These are phyloP conservation scores for Zostera marina DNA, from an alignment of 116 monocot species.

Conservation along the genomic window DNA sequence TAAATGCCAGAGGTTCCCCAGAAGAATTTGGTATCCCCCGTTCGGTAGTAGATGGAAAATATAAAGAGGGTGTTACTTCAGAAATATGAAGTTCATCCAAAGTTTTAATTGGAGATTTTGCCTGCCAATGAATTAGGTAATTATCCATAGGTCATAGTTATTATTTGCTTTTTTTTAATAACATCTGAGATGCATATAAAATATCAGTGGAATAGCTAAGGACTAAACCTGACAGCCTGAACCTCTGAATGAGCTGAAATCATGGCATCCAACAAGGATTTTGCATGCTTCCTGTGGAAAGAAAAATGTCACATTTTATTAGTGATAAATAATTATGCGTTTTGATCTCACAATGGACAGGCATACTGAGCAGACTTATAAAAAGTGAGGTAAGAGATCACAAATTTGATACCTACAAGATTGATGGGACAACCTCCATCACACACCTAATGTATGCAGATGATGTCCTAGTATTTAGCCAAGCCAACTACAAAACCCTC, in stretches of 20 bases:
- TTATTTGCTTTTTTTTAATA: neutral
- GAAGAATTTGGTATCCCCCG: constrained; percentile 7
- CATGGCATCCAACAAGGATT: constrained; percentile 65
- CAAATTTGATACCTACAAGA: no score
- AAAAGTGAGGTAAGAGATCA: no score
- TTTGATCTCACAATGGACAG: no score
- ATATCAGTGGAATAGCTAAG: neutral
- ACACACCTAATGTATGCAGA: no score
- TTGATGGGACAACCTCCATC: no score
- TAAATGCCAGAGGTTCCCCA: neutral
- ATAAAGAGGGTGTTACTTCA: constrained; percentile 51
- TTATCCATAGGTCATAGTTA: neutral
- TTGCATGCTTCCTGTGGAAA: constrained; percentile 62
- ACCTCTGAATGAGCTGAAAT: constrained; percentile 97
- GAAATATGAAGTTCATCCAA: constrained; percentile 64
- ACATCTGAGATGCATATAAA: neutral
- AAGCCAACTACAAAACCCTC: no score
- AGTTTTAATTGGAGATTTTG: constrained; percentile 75
- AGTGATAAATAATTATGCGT: no score
- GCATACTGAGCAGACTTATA: no score
- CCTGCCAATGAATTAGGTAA: constrained; percentile 20
- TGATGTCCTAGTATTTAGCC: no score
- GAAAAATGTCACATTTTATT: neutral
- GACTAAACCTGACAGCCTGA: constrained; percentile 76
- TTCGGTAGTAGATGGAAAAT: constrained; percentile 42